Percentiles rank a stretch among this genome's conserved stretches.
Conservation (phyloP, 495 filamentous ascomycete species). For the Parmelia sp. region DNA sequence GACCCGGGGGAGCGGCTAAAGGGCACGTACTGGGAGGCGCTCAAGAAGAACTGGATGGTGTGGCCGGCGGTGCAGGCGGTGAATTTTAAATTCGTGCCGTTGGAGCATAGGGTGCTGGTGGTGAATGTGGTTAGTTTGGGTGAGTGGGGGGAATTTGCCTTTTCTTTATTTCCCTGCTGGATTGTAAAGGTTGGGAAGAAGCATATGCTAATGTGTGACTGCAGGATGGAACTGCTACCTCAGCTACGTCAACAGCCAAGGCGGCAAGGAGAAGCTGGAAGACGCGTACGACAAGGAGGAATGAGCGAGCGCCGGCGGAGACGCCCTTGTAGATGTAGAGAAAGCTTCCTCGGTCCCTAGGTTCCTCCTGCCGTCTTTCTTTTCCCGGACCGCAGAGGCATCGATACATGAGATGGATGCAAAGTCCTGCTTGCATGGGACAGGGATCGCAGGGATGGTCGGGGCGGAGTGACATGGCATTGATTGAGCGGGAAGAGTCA, state of each 20-base stretch:
- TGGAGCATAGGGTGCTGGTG: slow-evolving; percentile 78
- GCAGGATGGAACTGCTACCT: slow-evolving; percentile 95
- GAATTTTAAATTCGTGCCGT: slow-evolving; percentile 86
- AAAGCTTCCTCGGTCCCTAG: not conserved
- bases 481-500: no score
- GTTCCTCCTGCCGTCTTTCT: not conserved
- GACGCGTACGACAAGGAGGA: not conserved
- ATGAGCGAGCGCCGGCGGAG: not conserved
- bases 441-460: no score
- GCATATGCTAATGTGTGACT: slow-evolving; percentile 27
- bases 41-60: slow-evolving; percentile 81
- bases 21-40: slow-evolving; percentile 57
- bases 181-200: no score
- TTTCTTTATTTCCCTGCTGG: no score
- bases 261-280: not conserved
- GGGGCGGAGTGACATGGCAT: no score
- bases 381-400: no score
- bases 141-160: slow-evolving; percentile 37
- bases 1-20: slow-evolving; percentile 64
- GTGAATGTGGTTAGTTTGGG: slow-evolving; percentile 79
- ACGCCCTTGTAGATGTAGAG: not conserved
- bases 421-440: no score
- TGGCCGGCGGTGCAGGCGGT: slow-evolving; percentile 88
- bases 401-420: no score
- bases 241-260: slow-evolving; percentile 69